Conservation (phyloP, 2,329 filamentous ascomycete species). For the Penicillium polonicum region DNA sequence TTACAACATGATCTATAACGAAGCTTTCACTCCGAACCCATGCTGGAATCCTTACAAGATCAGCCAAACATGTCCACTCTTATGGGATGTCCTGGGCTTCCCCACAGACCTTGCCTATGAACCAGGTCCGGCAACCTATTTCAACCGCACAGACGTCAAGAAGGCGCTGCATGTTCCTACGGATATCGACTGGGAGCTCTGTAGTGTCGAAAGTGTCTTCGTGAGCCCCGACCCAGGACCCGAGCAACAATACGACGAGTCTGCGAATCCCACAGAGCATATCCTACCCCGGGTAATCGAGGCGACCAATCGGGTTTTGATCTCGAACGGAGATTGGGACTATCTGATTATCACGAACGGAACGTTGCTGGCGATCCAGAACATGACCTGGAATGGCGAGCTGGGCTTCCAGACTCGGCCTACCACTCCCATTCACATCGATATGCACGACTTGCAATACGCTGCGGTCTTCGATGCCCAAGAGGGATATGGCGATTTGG, state of each 20-base stretch:
- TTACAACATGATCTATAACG: slow-evolving; percentile 57
- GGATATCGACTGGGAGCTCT: slow-evolving; percentile 33
- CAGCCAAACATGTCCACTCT: slow-evolving; percentile 66
- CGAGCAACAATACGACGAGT: slow-evolving; percentile 37
- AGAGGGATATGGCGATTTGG: slow-evolving; percentile 63
- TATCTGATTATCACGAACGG: slow-evolving; percentile 69
- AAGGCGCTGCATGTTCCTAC: slow-evolving; percentile 62
- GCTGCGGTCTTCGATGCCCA: slow-evolving; percentile 44
- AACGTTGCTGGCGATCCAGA: slow-evolving; percentile 71
- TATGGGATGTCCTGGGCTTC: slow-evolving; percentile 68
- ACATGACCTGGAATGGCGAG: slow-evolving; percentile 76
- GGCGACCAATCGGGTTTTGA: slow-evolving; percentile 68
- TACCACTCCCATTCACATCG: slow-evolving; percentile 49
- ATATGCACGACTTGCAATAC: slow-evolving; percentile 57
- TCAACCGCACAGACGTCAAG: slow-evolving; percentile 70
- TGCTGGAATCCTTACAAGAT: slow-evolving; percentile 79
- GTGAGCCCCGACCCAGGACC: slow-evolving; percentile 42
- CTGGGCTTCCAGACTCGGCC: slow-evolving; percentile 69
- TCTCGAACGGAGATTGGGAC: slow-evolving; percentile 73
- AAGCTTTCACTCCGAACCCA: slow-evolving; percentile 62
- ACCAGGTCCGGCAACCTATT: slow-evolving; percentile 63
- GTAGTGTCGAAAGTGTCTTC: slow-evolving; percentile 46
- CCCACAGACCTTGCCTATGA: slow-evolving; percentile 55
- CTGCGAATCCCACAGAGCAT: slow-evolving; percentile 57
- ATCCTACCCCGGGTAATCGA: slow-evolving; percentile 40